phyloP scores from a whole-genome alignment of 768 basidiomycete genomes.

The Mrakia hoshinonis region DNA sequence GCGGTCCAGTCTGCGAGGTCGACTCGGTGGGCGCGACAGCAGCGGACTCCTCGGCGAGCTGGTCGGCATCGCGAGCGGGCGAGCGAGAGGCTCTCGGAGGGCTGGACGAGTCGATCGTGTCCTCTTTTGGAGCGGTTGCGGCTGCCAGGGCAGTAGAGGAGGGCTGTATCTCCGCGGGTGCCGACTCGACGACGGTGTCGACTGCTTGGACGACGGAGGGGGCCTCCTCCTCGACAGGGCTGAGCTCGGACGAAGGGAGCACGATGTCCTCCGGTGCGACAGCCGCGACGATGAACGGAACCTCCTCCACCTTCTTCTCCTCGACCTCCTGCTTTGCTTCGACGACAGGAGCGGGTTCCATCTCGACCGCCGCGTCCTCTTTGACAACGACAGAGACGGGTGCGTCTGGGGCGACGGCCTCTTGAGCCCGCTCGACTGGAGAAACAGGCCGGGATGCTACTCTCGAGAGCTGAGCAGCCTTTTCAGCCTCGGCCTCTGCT shows the following conservation, averaged over 20 bases:
- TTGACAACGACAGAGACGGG: neutral
- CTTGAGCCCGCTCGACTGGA: neutral
- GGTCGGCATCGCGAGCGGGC: neutral
- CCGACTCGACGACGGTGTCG: neutral
- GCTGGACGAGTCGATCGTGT: slow-evolving; percentile 3
- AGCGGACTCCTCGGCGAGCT: neutral
- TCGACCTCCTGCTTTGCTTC: neutral
- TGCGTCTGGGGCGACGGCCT: neutral
- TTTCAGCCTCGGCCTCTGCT: neutral
- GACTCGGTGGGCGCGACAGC: neutral
- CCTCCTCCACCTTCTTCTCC: neutral
- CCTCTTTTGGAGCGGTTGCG: neutral
- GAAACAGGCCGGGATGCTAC: neutral
- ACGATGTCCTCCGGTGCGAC: neutral
- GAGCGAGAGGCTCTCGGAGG: neutral
- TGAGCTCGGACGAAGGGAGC: neutral
- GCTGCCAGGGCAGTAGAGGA: neutral
- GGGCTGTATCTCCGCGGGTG: neutral
- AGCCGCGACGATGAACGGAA: neutral
- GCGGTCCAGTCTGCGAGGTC: neutral
- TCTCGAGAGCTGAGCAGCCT: neutral
- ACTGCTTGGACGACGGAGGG: neutral
- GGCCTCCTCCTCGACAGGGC: slow-evolving; percentile 1
- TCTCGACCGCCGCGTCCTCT: neutral
- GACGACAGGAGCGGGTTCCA: neutral